phyloP scores from a whole-genome alignment of 2,329 filamentous ascomycete genomes.

The Calonectria pseudoturangicola region DNA sequence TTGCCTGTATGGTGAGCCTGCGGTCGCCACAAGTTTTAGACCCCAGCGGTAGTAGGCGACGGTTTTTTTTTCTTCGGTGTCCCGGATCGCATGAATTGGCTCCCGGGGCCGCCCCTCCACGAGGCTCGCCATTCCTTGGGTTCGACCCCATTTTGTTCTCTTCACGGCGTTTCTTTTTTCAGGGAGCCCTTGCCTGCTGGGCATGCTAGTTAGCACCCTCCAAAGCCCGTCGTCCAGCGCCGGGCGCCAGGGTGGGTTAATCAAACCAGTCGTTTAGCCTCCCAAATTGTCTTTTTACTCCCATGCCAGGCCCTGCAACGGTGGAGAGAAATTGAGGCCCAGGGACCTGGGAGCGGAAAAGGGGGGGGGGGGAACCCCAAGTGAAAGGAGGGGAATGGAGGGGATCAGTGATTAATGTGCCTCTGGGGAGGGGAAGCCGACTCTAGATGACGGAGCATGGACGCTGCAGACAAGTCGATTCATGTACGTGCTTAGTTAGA shows the following conservation, averaged over 20 bases:
- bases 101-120: conserved; percentile 49
- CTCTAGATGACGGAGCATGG: conserved; percentile 26
- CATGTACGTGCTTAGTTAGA: conserved; percentile 19
- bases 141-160: conserved; percentile 12
- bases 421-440: conserved; percentile 24
- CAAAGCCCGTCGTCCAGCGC: conserved; percentile 52
- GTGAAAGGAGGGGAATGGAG: conserved; percentile 22
- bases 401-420: conserved; percentile 25
- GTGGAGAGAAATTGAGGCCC: conserved; percentile 40
- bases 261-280: conserved; percentile 52
- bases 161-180: conserved; percentile 39
- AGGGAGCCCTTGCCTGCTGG: conserved; percentile 43
- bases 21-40: neutral
- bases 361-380: conserved; percentile 42
- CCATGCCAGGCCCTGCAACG: conserved; percentile 49
- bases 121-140: conserved; percentile 30
- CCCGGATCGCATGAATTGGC: conserved; percentile 53
- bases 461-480: conserved; percentile 16
- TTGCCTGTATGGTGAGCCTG: conserved; percentile 11
- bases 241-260: conserved; percentile 46
- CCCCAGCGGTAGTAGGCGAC: conserved; percentile 16
- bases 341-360: conserved; percentile 44
- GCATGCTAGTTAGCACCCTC: conserved; percentile 13
- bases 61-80: conserved; percentile 40
- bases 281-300: conserved; percentile 42